Percentiles rank a stretch among this genome's conserved stretches.
Evolutionary conservation across 768 basidiomycete species (phyloP).

Genomic region (Lactarius tabidus): DNA sequence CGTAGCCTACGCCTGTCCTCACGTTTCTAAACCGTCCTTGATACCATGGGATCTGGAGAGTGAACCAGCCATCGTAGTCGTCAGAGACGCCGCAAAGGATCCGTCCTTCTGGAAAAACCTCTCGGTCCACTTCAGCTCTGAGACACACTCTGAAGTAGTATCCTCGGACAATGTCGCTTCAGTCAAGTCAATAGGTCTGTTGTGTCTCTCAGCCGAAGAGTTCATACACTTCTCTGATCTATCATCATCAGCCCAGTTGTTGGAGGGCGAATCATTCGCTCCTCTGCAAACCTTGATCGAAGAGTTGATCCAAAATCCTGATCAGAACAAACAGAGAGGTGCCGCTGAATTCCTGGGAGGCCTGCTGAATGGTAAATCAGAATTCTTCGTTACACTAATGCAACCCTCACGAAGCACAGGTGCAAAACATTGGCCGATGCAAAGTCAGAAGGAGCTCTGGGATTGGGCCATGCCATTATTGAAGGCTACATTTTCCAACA

Average conservation of each 20-base stretch:
- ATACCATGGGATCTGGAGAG: conserved; percentile 57
- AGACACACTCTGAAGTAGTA: conserved; percentile 64
- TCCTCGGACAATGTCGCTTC: conserved; percentile 66
- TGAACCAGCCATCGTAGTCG: conserved; percentile 44
- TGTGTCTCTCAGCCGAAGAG: background rate
- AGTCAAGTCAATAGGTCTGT: conserved; percentile 72
- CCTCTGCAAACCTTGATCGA: conserved; percentile 59
- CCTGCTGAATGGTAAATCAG: conserved; percentile 49
- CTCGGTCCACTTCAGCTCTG: conserved; percentile 67
- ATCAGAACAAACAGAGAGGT: conserved; percentile 85
- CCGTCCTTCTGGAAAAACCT: conserved; percentile 65
- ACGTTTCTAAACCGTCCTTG: conserved; percentile 47
- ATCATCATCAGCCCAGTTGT: conserved; percentile 59
- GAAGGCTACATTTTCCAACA: conserved; percentile 58
- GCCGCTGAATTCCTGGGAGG: conserved; percentile 82
- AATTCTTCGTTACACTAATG: conserved; percentile 1
- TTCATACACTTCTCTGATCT: conserved; percentile 8
- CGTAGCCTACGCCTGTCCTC: conserved; percentile 45
- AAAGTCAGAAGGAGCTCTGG: conserved; percentile 70
- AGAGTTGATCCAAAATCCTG: conserved; percentile 58
- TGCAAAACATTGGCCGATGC: conserved; percentile 81
- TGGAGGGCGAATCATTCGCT: conserved; percentile 69
- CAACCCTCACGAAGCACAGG: conserved; percentile 38
- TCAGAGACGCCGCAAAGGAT: conserved; percentile 46
- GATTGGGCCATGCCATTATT: conserved; percentile 73